phyloP scores from a whole-genome alignment of 768 basidiomycete species.

The Russula vinacea region DNA sequence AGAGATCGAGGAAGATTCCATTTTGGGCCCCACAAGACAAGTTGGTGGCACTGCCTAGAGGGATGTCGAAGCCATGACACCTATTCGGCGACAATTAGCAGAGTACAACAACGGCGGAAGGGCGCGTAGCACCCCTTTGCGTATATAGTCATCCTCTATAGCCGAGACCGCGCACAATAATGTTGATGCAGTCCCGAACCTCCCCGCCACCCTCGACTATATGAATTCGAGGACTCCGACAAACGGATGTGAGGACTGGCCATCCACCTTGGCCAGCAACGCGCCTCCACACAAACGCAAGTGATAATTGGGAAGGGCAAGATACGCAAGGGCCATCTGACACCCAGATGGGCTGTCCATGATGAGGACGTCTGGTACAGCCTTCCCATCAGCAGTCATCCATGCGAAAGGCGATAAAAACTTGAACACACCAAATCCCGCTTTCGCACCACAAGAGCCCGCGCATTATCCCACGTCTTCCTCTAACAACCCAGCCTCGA shows the following conservation, averaged over 20 bases:
- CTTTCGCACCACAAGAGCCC: not conserved
- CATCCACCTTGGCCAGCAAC: not conserved
- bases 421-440: not conserved
- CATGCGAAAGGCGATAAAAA: not conserved
- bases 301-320: not conserved
- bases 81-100: slow-evolving; percentile 15
- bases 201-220: not conserved
- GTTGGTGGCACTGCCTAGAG: not conserved
- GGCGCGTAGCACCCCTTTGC: not conserved
- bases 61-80: not conserved
- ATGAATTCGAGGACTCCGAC: not conserved
- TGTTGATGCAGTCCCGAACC: not conserved
- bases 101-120: not conserved
- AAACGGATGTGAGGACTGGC: not conserved
- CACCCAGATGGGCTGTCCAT: not conserved
- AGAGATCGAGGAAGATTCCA: not conserved
- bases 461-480: not conserved
- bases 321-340: not conserved
- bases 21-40: not conserved
- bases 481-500: not conserved
- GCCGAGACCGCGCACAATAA: too few relatives aligned
- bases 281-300: not conserved
- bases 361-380: not conserved
- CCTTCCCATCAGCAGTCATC: not conserved
- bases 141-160: not conserved